Conservation (phyloP, 1,284 basidiomycete species). For the Peniophora sp. region DNA sequence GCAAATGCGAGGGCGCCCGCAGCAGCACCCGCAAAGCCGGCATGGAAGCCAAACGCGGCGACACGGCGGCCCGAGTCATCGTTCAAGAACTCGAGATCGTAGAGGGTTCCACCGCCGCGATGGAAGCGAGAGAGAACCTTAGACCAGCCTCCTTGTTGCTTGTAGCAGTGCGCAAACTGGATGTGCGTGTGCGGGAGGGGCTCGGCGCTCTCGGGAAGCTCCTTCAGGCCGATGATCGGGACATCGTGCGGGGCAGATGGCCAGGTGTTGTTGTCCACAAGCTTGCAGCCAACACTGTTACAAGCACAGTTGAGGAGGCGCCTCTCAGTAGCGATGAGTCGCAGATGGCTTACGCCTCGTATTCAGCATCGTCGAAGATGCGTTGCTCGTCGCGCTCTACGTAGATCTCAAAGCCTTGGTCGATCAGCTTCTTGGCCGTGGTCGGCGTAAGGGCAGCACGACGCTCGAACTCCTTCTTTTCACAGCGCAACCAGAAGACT, state of each 20-base stretch:
- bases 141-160: constrained; percentile 92
- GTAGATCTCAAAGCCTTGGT: constrained; percentile 85
- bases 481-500: constrained; percentile 85
- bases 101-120: constrained; percentile 81
- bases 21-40: constrained; percentile 96
- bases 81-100: constrained; percentile 95
- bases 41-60: constrained; percentile 99
- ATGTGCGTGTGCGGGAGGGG: constrained; percentile 93
- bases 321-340: neutral
- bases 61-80: constrained; percentile 84
- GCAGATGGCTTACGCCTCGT: constrained; percentile 66
- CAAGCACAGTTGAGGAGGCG: constrained; percentile 5
- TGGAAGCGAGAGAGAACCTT: constrained; percentile 85
- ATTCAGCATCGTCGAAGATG: constrained; percentile 94
- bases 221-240: constrained; percentile 95
- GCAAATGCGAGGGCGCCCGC: constrained; percentile 85
- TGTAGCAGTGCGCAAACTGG: constrained; percentile 99
- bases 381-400: constrained; percentile 94
- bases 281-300: constrained; percentile 78
- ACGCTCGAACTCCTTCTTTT: constrained; percentile 91
- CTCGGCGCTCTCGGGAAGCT: constrained; percentile 76
- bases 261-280: constrained; percentile 91
- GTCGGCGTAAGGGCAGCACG: constrained; percentile 92
- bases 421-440: constrained; percentile 86
- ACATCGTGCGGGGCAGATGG: constrained; percentile 66